Base-by-base conservation (phyloP, 2,329 filamentous ascomycete species). In the Botrytis byssoidea region DNA sequence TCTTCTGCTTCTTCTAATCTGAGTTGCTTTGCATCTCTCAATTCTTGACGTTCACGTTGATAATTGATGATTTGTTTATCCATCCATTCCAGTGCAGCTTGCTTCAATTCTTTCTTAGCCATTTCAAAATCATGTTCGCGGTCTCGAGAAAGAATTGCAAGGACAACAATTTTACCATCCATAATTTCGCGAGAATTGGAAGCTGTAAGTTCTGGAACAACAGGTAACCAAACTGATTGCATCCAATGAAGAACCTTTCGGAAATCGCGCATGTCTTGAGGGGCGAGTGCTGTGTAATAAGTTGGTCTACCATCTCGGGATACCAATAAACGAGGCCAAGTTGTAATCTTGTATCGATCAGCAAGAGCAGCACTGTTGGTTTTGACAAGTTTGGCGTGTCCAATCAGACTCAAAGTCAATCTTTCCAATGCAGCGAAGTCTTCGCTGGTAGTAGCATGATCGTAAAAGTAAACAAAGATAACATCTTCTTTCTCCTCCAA, bases 391-490 rank as follows among this genome's bases (percentile, higher is more conserved):
- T 93, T 96, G 42, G 93, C 96, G 80, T 94, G 94, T 46, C 95
- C 96, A 74, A 99, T 94, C 73, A 99, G 87, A 82, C 90, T 95
- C 72, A 98, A 86, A 25, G 94, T 93, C 46, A 99, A 85, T 57
- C 94, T 90, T 76, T 98, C 94, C 61, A 99, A 85, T 35, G 95
- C 95, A 78, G 88, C 86, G 80, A 99, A 97, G 81, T 99, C 96
- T 83, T 99, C 96, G 61, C 87, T 91, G 0, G 94, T 97, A 2
- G 95, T 98, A 20, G 96, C 96, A 78, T 97, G 91, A 81, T 99
- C 96, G 83, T 98, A 99, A 83, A 98, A 97, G 85, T 98, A 99
- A 77, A 97, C 85, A 83, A 99, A 99, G 72, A 98, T 92, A 75
- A 99, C 96, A 75, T 98, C 95, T 79, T 98, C 94, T 76, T 92